Base-by-base conservation (phyloP, 805 yeast genomes). In the Saccharomyces kudriavzevii region DNA sequence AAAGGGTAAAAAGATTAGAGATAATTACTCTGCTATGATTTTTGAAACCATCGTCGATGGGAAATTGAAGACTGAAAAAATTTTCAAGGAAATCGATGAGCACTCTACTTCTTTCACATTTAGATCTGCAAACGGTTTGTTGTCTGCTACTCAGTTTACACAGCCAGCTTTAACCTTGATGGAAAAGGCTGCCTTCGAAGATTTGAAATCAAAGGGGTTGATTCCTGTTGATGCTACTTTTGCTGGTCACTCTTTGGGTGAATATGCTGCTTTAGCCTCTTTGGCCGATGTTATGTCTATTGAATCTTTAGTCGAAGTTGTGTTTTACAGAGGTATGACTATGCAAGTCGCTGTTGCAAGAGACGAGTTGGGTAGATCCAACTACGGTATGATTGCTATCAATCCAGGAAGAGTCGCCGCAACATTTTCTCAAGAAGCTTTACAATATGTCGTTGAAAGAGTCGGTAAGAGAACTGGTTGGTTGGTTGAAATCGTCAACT, bases 281-380 rank as follows among this genome's bases (percentile, higher is more conserved):
- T 79, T 94, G 66, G 99, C 97, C 52, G 96, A 94, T 70, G 97
- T 95, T 55, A 92, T 94, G 98, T 96, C 98, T 49, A 90, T 94
- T 64, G 99, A 94, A 77, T 87, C 96, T 5, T 79, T 92, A 62
- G 97, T 92, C 58, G 98, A 92, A 72, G 96, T 92, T 72, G 98
- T 92, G 52, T 94, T 94, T 81, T 95, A 94, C 82, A 86, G 99
- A 79, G 99, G 99, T 81, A 94, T 94, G 98, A 95, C 99, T 49
- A 94, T 94, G 99, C 99, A 94, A 78, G 99, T 94, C 60, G 99
- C 99, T 49, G 99, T 94, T 61, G 98, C 98, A 70, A 87, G 99
- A 77, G 99, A 94, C 74, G 81, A 84, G 53, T 70, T 74, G 50
- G 99, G 99, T 49, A 87, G 98, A 76, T 94, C 99, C 55, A 94